phyloP scores from a whole-genome alignment of 768 basidiomycete species.

The Lactarius quietus region DNA sequence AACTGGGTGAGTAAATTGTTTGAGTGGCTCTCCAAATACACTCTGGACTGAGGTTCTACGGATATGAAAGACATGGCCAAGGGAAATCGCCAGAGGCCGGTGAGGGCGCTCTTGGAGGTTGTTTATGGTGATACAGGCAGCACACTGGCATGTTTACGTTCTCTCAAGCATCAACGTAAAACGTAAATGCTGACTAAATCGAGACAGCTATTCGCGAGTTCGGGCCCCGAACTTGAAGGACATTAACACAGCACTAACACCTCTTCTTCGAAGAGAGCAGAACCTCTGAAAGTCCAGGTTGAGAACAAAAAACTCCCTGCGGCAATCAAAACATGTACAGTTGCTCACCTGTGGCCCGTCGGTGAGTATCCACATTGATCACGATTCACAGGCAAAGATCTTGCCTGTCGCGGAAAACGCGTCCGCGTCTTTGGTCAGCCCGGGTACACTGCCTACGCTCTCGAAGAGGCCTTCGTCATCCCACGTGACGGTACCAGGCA shows the following conservation, averaged over 20 bases:
- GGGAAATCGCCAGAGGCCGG: not conserved
- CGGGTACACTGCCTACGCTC: slow-evolving; percentile 95
- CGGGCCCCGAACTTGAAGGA: no score
- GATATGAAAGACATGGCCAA: not conserved
- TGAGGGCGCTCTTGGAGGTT: not conserved
- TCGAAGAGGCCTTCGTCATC: slow-evolving; percentile 88
- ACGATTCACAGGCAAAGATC: slow-evolving; percentile 51
- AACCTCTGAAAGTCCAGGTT: no score
- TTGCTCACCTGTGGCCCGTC: not conserved
- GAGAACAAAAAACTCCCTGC: no score
- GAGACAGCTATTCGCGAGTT: no score
- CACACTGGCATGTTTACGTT: no score
- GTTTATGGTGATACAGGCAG: no score
- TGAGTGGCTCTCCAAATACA: not conserved
- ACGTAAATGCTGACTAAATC: no score
- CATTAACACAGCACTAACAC: no score
- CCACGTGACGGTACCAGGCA: slow-evolving; percentile 95
- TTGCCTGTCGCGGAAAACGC: slow-evolving; percentile 63
- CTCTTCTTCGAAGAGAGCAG: no score
- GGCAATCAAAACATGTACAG: slow-evolving; percentile 51
- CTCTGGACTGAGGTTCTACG: not conserved
- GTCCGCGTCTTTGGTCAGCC: slow-evolving; percentile 84
- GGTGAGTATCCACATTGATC: no score
- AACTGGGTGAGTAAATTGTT: not conserved
- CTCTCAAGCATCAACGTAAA: no score